Base-by-base conservation (phyloP, 768 basidiomycete genomes). In the Hysterangium stoloniferum region DNA sequence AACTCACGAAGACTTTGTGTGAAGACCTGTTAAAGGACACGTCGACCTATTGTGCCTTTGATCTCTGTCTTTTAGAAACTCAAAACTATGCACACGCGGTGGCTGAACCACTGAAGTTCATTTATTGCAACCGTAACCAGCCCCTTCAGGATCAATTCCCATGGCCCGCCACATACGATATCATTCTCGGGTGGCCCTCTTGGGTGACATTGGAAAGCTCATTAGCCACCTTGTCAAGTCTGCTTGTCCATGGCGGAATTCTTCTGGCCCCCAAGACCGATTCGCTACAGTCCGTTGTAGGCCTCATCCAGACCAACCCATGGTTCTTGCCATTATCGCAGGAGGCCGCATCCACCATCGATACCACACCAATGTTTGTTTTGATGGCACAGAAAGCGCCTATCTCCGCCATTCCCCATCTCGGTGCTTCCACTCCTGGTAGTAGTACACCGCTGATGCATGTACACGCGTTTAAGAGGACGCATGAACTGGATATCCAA, bases 391-490 rank as follows among this genome's bases (percentile, higher is more conserved):
- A n/a, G n/a, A n/a, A n/a, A n/a, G n/a, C n/a, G n/a, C n/a, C n/a
- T n/a, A n/a, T n/a, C n/a, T n/a, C n/a, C n/a, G n/a, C n/a, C n/a
- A n/a, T n/a, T n/a, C n/a, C n/a, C n/a, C n/a, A n/a, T n/a, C n/a
- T n/a, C n/a, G n/a, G n/a, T n/a, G n/a, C n/a, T n/a, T n/a, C n/a
- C n/a, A n/a, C n/a, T n/a, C n/a, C n/a, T n/a, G n/a, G n/a, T n/a
- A n/a, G n/a, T n/a, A n/a, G n/a, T n/a, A n/a, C 2, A 57, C 61
- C 5, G 42, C 59, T 7, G 57, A 61, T 44, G 52, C n/a, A n/a
- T n/a, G n/a, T n/a, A n/a, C n/a, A n/a, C n/a, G n/a, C n/a, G n/a
- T n/a, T n/a, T n/a, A n/a, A n/a, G n/a, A n/a, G n/a, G n/a, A n/a
- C n/a, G n/a, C n/a, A n/a, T n/a, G n/a, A n/a, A n/a, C n/a, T n/a